Percentiles rank a stretch among this genome's conserved stretches.
Conservation (phyloP, 371 early-diverging fungal genomes). For the Mucor mucedo region DNA sequence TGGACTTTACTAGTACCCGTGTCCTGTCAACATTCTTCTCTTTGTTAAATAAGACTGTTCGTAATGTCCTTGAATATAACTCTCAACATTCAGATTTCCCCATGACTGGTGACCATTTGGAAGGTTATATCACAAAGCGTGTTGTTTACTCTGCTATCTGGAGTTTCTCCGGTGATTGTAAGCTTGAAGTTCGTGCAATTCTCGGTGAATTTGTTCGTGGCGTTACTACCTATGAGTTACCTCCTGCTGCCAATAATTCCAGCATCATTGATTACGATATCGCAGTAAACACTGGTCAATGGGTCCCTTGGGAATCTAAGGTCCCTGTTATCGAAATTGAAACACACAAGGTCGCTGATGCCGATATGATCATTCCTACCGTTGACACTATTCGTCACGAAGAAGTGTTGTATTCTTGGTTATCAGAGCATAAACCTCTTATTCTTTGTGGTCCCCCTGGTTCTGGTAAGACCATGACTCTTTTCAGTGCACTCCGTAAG, state of each 20-base stretch:
- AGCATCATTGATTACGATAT: conserved; percentile 95
- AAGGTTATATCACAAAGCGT: conserved; percentile 81
- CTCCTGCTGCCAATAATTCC: conserved; percentile 58
- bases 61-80: conserved; percentile 89
- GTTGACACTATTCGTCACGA: conserved; percentile 98
- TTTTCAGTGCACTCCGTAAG: conserved; percentile 94
- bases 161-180: conserved; percentile 95
- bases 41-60: conserved; percentile 86
- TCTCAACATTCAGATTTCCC: conserved; percentile 92
- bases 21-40: conserved; percentile 90
- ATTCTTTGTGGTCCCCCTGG: conserved; percentile 99
- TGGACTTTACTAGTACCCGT: conserved; percentile 94
- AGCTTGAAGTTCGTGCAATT: conserved; percentile 73
- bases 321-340: conserved; percentile 97
- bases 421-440: conserved; percentile 94
- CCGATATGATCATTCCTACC: conserved; percentile 97
- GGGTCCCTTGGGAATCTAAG: conserved; percentile 89
- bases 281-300: conserved; percentile 77
- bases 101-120: conserved; percentile 77
- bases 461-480: conserved; percentile 98
- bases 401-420: conserved; percentile 93
- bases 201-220: conserved; percentile 87
- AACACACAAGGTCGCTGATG: conserved; percentile 90
- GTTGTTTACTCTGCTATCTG: conserved; percentile 87
- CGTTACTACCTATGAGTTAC: conserved; percentile 83